These are phyloP conservation scores for Pichia inconspicua DNA, from an alignment of 1,139 yeast species.

Conservation along the genomic window DNA sequence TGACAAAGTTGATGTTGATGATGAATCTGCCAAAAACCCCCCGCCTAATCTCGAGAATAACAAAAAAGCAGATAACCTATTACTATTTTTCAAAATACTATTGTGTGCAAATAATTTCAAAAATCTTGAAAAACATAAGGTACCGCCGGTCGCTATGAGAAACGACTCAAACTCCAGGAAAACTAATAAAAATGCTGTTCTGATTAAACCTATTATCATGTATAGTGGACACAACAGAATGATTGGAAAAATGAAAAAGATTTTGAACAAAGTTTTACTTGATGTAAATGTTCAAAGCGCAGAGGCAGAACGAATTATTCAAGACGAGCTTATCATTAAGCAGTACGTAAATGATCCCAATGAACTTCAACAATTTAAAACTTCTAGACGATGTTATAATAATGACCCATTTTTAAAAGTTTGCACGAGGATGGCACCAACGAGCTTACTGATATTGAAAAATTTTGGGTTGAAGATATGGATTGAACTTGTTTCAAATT, in stretches of 20 bases:
- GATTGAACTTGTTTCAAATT: slow-evolving; percentile 20
- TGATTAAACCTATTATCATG: slow-evolving; percentile 58
- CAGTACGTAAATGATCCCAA: slow-evolving; percentile 20
- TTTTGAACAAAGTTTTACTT: slow-evolving; percentile 26
- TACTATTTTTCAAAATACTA: slow-evolving; percentile 48
- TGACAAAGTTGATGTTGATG: slow-evolving; percentile 24
- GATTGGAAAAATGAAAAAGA: slow-evolving; percentile 35
- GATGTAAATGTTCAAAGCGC: slow-evolving; percentile 2
- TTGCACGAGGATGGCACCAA: slow-evolving; percentile 20
- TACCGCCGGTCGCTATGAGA: slow-evolving; percentile 38
- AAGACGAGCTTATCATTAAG: slow-evolving; percentile 12
- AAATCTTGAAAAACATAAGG: slow-evolving; percentile 40
- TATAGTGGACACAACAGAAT: slow-evolving; percentile 57
- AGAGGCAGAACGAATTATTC: slow-evolving; percentile 10
- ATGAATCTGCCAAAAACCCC: slow-evolving; percentile 1
- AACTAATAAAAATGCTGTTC: slow-evolving; percentile 32
- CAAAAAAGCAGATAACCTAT: slow-evolving; percentile 44
- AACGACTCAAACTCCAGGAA: slow-evolving; percentile 10
- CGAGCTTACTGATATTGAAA: slow-evolving; percentile 18
- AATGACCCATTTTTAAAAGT: slow-evolving; percentile 24
- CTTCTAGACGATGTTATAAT: slow-evolving; percentile 5
- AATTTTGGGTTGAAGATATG: slow-evolving; percentile 18
- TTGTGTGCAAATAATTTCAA: slow-evolving; percentile 52
- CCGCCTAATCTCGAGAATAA: slow-evolving; percentile 20
- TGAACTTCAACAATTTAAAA: slow-evolving; percentile 9